Evolutionary conservation across 768 basidiomycete species (phyloP), one percentile per base, ranked within the genome.

Genomic region (Ramaria sp.): DNA sequence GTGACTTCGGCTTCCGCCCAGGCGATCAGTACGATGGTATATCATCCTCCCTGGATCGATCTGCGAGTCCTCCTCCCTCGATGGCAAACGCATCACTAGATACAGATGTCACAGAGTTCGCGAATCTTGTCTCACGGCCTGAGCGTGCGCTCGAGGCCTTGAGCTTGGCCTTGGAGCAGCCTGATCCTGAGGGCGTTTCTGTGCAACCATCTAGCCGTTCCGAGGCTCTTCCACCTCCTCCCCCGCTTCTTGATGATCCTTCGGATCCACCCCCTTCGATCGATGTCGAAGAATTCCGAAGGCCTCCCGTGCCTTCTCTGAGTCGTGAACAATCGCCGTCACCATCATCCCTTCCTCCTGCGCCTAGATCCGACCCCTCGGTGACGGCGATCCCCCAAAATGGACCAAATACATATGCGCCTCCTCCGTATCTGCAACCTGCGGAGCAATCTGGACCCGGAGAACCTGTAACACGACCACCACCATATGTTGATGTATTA

Each of bases 201-300:
- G 32, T 34, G 32, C 42, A 3, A 28, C 28, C 27, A 37, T 22
- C 28, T 43, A 27, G 15, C 38, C 69, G 71, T 50, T 69, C 69
- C 27, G 68, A 67, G 42, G 67, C 70, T 22, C 80, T 75, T 1
- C 88, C 85, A 0, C 89, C 88, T 0, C 88, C 88, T 4, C 87
- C 88, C 0, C 84, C 83, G 16, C 81, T 83, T 32, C 76, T 90
- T 71, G 89, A 92, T 61, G 89, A 92, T 66, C 89, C 89, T 20
- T 83, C 82, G 1, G 89, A 92, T 64, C 89, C 88, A 20, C 89
- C 89, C 4, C 89, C 89, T 12, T 87, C 85, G 5, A 92, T 92
- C 61, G 86, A 92, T 66, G 88, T 85, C 8, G 83, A 81, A 48
- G 55, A 41, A 37, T 56, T 56, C 20, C 55, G 55, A 50, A 56